Evolutionary conservation across 495 filamentous ascomycete species (phyloP), one percentile per base, ranked within the genome.

Genomic region (Hypoxylon trugodes): DNA sequence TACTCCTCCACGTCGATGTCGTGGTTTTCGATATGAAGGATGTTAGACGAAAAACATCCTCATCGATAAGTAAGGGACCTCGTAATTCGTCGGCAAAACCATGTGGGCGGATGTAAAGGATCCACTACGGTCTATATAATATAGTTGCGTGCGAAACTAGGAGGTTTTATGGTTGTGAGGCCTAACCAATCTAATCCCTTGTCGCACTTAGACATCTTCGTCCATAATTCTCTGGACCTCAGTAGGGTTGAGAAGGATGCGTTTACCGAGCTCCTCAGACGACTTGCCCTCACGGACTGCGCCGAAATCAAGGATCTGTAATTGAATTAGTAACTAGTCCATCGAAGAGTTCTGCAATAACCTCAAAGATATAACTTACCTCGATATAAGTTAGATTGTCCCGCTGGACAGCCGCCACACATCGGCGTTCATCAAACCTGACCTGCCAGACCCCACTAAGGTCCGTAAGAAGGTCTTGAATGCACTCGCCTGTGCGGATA

Each of bases 371-470:
- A 24, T 4, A 24, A 76, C 88, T 81, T 73, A 98, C 95, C 86
- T 99, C 95, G 43, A 99, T 92, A 69, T 96, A 98, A 4, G 96
- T 98, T 68, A 96, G 70, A 62, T 87, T 88, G 49, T 96, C 91
- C 37, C 95, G 83, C 79, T 99, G 96, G 61, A 99, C 95, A 25
- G 95, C 95, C 45, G 95, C 95, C 38, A 99, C 95, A 74, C 95
- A 99, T 74, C 93, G 82, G 58, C 95, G 84, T 72, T 96, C 91
- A 73, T 99, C 93, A 76, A 99, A 99, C 71, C 92, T 92, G 69
- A 99, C 95, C 77, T 99, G 95, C 95, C 95, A 99, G 35, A 99
- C 95, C 6, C 92, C 92, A 66, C 88, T 93, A 53, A 99, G 82
- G 71, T 97, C 92, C n/a, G 91, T 97, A 63, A 99, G 83, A 21